Evolutionary conservation across 257 asterid species (phyloP).

Genomic region (Solanum bulbocastanum): DNA sequence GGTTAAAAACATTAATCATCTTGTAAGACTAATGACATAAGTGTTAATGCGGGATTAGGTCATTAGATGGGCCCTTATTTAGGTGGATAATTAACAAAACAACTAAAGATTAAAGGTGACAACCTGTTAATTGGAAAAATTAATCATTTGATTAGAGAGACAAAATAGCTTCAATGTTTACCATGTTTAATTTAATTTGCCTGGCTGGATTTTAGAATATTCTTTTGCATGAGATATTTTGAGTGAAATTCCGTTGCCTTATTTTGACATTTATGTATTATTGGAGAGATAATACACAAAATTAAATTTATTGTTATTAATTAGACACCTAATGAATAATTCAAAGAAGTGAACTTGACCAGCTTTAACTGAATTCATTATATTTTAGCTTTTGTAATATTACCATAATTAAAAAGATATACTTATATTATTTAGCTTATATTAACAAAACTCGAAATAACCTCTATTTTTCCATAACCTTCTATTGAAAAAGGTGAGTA

Average conservation of each 20-base stretch:
- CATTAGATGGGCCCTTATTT: neutral
- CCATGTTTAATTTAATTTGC: neutral
- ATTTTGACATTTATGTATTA: neutral
- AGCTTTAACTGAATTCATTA: neutral
- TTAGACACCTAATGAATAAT: neutral
- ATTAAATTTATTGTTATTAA: neutral
- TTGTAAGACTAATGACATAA: neutral
- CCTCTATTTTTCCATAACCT: neutral
- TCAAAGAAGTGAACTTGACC: neutral
- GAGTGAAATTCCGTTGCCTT: neutral
- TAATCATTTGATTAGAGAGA: neutral
- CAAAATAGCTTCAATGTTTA: neutral
- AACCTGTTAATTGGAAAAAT: neutral
- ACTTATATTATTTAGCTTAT: neutral
- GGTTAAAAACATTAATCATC: neutral
- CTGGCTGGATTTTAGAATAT: neutral
- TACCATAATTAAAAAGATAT: neutral
- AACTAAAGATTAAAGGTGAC: neutral
- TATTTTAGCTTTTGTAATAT: neutral
- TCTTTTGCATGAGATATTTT: neutral
- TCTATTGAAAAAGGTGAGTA: neutral
- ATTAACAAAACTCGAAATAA: neutral
- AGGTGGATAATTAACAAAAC: neutral
- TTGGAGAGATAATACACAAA: neutral
- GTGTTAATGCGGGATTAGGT: neutral